phyloP scores from a whole-genome alignment of 331 rosid genomes.

The Quercus phellos region DNA sequence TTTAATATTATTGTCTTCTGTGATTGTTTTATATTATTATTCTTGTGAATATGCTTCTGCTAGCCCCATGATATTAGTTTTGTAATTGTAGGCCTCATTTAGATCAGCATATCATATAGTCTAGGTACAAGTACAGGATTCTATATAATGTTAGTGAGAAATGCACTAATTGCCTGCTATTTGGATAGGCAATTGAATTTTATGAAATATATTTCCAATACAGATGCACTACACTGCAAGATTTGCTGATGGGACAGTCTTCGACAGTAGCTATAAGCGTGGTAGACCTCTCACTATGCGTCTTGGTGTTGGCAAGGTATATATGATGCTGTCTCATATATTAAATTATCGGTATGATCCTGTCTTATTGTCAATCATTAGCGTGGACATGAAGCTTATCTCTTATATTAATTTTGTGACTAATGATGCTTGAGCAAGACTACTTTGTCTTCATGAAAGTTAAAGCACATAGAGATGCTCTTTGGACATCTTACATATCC shows the following conservation, averaged over 20 bases:
- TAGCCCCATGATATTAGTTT: background rate
- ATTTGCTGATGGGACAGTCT: slow-evolving; percentile 74
- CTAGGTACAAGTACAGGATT: background rate
- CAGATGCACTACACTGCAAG: slow-evolving; percentile 93
- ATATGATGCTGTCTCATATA: background rate
- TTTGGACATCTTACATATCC: background rate
- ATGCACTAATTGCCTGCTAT: background rate
- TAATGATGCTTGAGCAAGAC: background rate
- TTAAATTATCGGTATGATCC: background rate
- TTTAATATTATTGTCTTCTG: too few species aligned
- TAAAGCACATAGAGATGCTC: background rate
- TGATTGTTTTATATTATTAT: too few species aligned
- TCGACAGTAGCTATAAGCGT: slow-evolving; percentile 92
- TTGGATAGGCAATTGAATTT: background rate
- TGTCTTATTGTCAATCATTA: background rate
- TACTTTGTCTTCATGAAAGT: background rate
- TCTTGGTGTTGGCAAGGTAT: slow-evolving; percentile 87
- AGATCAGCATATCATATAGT: background rate
- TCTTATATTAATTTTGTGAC: background rate
- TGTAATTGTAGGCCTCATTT: background rate
- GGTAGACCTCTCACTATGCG: slow-evolving; percentile 93
- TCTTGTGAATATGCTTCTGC: too few species aligned
- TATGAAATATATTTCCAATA: background rate
- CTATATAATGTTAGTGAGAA: background rate
- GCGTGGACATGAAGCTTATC: background rate